Conservation (phyloP, 768 basidiomycete genomes). For the Pleurotus citrinopileatus region DNA sequence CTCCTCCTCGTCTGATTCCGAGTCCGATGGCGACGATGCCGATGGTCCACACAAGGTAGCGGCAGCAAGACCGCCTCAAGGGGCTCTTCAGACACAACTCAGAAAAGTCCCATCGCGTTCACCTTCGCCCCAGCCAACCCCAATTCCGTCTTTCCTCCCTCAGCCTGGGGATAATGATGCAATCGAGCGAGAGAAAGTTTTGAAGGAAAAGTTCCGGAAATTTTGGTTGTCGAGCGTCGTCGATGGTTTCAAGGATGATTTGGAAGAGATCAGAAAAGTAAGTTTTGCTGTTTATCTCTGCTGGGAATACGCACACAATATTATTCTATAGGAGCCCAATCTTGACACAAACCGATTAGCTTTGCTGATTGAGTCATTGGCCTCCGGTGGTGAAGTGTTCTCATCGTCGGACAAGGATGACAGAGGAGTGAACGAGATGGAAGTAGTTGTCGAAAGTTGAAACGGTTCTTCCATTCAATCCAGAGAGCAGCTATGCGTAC, state of each 20-base stretch:
- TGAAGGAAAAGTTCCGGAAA: slow-evolving; percentile 71
- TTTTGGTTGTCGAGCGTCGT: slow-evolving; percentile 88
- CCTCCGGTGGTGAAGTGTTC: slow-evolving; percentile 75
- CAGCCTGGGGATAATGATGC: slow-evolving; percentile 23
- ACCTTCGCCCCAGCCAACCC: slow-evolving; percentile 41
- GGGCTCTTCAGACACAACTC: slow-evolving; percentile 12
- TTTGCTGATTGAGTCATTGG: slow-evolving; percentile 79
- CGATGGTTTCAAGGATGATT: slow-evolving; percentile 79
- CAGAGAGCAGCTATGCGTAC: too few species aligned
- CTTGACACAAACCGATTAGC: slow-evolving; percentile 66
- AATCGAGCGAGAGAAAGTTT: slow-evolving; percentile 41
- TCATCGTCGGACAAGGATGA: slow-evolving; percentile 25
- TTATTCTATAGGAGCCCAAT: slow-evolving; percentile 48
- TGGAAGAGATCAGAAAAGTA: slow-evolving; percentile 83
- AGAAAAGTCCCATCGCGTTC: slow-evolving; percentile 30
- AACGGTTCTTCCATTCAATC: too few species aligned
- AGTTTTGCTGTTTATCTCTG: slow-evolving; percentile 16
- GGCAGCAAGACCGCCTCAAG: slow-evolving; percentile 15
- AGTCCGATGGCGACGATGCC: slow-evolving; percentile 20
- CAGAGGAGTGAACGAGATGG: slow-evolving; percentile 60
- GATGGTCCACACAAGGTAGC: slow-evolving; percentile 7
- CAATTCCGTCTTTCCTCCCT: slow-evolving; percentile 60
- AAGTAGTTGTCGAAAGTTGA: slow-evolving; percentile 53
- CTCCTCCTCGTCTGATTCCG: slow-evolving; percentile 22
- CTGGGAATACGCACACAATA: too few species aligned